Percentiles rank a stretch among this genome's conserved stretches.
phyloP scores from a whole-genome alignment of 495 filamentous ascomycete genomes.

The Penicillium canariense region DNA sequence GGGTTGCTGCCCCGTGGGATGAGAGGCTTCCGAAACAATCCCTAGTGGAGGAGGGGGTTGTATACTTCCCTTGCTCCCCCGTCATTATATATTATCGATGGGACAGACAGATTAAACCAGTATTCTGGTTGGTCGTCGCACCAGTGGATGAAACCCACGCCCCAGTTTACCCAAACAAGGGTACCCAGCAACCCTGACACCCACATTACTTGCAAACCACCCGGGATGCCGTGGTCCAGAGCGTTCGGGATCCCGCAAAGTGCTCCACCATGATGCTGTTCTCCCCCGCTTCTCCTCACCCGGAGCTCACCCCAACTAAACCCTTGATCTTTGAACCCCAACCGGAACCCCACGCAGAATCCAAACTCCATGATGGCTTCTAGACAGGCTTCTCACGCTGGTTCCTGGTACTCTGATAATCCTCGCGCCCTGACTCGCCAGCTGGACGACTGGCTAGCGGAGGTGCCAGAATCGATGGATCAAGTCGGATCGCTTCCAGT shows the following conservation, averaged over 20 bases:
- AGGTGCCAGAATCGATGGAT: conserved; percentile 64
- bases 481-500: conserved; percentile 62
- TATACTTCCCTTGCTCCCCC: neutral
- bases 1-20: no score
- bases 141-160: neutral
- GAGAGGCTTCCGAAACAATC: no score
- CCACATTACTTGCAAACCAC: no score
- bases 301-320: conserved; percentile 4
- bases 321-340: conserved; percentile 4
- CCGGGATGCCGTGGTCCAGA: conserved; percentile 4
- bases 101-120: neutral
- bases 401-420: conserved; percentile 81
- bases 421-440: conserved; percentile 58
- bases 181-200: neutral
- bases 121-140: neutral
- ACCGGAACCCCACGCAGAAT: neutral
- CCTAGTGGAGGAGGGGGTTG: neutral
- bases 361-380: conserved; percentile 47
- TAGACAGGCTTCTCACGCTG: conserved; percentile 67
- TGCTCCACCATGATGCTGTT: conserved; percentile 22
- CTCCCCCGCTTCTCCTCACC: conserved; percentile 30
- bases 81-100: conserved; percentile 1
- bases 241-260: conserved; percentile 17
- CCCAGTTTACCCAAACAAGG: neutral
- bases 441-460: conserved; percentile 75